A percentile compares a stretch with the other conserved stretches of the same genome.
Evolutionary conservation across 208 protist species (phyloP).

Genomic region (Leishmania martiniquensis): DNA sequence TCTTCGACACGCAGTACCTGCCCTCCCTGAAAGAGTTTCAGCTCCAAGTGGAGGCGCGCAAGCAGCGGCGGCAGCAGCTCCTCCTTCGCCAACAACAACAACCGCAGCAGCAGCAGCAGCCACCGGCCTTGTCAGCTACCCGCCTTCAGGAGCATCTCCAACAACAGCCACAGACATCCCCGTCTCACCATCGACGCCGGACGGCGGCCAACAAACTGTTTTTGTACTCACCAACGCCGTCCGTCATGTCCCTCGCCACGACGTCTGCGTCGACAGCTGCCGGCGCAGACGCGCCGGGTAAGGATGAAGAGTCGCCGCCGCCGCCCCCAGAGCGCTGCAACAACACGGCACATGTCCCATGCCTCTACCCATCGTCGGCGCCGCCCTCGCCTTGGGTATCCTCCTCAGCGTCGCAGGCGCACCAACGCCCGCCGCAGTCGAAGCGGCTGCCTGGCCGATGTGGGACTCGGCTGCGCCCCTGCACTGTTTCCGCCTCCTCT

Average conservation of each 20-base stretch:
- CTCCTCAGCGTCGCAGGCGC: neutral
- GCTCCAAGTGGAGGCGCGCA: conserved; percentile 20
- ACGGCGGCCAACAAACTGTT: conserved; percentile 21
- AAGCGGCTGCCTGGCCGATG: neutral
- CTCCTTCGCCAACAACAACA: conserved; percentile 26
- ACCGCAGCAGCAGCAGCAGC: conserved; percentile 16
- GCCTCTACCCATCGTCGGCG: neutral
- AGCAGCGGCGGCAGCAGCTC: conserved; percentile 20
- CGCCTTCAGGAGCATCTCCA: conserved; percentile 26
- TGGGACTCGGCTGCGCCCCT: neutral
- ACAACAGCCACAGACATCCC: conserved; percentile 6
- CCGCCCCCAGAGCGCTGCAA: neutral
- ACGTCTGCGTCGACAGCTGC: conserved; percentile 12
- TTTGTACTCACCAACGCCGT: conserved; percentile 27
- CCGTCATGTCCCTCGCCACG: conserved; percentile 16
- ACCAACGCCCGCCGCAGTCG: neutral
- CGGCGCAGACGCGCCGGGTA: neutral
- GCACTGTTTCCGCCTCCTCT: neutral
- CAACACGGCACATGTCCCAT: neutral
- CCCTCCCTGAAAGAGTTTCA: conserved; percentile 46
- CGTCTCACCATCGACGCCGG: conserved; percentile 15
- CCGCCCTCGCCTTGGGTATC: neutral
- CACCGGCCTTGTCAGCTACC: conserved; percentile 19
- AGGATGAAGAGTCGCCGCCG: neutral
- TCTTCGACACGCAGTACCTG: conserved; percentile 36